Conservation (phyloP, 2,329 filamentous ascomycete species). For the Monosporascus sp. region DNA sequence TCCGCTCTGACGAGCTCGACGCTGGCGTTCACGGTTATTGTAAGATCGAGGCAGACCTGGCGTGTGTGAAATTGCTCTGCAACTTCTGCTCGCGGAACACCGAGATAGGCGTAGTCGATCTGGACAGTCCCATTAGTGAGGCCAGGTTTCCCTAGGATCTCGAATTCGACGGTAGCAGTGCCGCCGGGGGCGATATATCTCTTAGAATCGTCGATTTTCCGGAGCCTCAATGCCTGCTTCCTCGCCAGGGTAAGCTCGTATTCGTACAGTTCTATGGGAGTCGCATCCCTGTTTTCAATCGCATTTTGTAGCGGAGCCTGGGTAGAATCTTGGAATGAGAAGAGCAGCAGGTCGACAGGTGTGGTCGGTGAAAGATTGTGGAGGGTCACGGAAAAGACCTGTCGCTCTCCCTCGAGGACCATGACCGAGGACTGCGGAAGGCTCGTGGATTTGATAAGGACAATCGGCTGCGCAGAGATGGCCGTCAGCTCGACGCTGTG, state of each 20-base stretch:
- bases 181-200: conserved; percentile 61
- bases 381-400: conserved; percentile 71
- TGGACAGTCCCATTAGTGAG: conserved; percentile 74
- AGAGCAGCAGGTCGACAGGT: conserved; percentile 75
- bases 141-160: conserved; percentile 81
- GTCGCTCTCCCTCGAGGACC: conserved; percentile 85
- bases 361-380: conserved; percentile 68
- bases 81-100: conserved; percentile 60
- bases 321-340: conserved; percentile 87
- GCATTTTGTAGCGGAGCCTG: conserved; percentile 71
- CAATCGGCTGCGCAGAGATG: conserved; percentile 70
- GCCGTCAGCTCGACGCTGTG: conserved; percentile 62
- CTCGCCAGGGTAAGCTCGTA: conserved; percentile 74
- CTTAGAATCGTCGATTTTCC: conserved; percentile 43
- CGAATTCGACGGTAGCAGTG: conserved; percentile 69
- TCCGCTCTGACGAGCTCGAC: conserved; percentile 78
- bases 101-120: conserved; percentile 82
- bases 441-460: conserved; percentile 70
- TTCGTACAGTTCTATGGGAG: conserved; percentile 76
- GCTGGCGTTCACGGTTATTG: conserved; percentile 87
- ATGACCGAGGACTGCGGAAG: conserved; percentile 82
- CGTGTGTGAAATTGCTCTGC: conserved; percentile 75
- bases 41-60: conserved; percentile 73
- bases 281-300: conserved; percentile 69
- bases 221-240: conserved; percentile 61